Percentiles rank a stretch among this genome's conserved stretches.
Evolutionary conservation across 768 basidiomycete species (phyloP).

Genomic region (Mycena polygramma): DNA sequence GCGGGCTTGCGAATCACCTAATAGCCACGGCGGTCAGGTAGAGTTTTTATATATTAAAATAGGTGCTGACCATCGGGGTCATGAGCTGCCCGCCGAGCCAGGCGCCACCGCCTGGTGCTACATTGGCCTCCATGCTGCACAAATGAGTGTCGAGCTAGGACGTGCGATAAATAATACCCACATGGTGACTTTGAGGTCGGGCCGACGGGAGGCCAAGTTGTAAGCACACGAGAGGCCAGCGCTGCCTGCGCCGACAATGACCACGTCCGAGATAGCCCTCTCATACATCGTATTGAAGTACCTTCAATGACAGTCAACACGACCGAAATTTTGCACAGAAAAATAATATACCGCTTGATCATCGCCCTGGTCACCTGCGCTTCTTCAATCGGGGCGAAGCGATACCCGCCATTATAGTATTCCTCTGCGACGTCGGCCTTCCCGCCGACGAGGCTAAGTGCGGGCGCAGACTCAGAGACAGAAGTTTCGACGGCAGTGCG

Average conservation of each 20-base stretch:
- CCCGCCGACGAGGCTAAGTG: slow-evolving; percentile 26
- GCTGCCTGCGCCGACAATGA: slow-evolving; percentile 81
- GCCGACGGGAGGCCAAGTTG: slow-evolving; percentile 73
- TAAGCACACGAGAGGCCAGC: slow-evolving; percentile 82
- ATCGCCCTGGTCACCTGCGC: slow-evolving; percentile 83
- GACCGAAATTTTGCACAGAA: background rate
- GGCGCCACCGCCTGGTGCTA: slow-evolving; percentile 84
- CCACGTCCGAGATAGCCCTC: slow-evolving; percentile 80
- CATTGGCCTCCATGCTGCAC: slow-evolving; percentile 78
- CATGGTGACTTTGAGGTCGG: slow-evolving; percentile 65
- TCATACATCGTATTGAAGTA: slow-evolving; percentile 84
- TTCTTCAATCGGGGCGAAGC: slow-evolving; percentile 81
- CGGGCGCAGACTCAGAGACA: background rate
- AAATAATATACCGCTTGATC: slow-evolving; percentile 70
- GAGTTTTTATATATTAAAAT: background rate
- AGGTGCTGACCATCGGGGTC: slow-evolving; percentile 74
- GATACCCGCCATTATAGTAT: slow-evolving; percentile 35
- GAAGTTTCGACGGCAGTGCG: slow-evolving; percentile 28
- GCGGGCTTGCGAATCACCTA: slow-evolving; percentile 86
- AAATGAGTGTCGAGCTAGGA: slow-evolving; percentile 52
- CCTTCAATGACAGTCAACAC: slow-evolving; percentile 39
- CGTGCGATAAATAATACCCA: slow-evolving; percentile 13
- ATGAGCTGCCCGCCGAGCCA: slow-evolving; percentile 87
- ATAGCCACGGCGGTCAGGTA: background rate
- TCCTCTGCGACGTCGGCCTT: slow-evolving; percentile 31